Base-by-base conservation (phyloP, 805 yeast genomes). In the Torulaspora gathmanii region DNA sequence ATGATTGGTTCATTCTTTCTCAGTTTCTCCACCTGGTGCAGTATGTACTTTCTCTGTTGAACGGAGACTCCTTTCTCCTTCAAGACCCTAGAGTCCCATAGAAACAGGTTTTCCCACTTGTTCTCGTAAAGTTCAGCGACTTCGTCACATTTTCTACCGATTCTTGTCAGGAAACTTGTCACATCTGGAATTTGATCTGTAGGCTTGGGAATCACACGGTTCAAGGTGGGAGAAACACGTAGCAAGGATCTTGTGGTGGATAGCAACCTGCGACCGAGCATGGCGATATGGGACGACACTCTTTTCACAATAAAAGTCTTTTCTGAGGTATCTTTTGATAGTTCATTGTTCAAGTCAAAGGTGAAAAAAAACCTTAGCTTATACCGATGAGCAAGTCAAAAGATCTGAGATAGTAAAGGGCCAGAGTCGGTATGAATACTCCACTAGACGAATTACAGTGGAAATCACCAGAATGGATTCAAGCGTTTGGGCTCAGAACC, bases 381-480 rank as follows among this genome's bases (percentile, higher is more conserved):
- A 29, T 22, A 13, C 26, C 20, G 41, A 38, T 38, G 41, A 38
- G 40, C 34, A 8, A 13, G 26, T 20, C 13, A 38, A 38, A 17
- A 28, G 20, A 28, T 9, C 12, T 12, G 34, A 28, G n/a, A 22
- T 13, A 5, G 26, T 6, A 25, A 23, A 38, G 27, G 34, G 7
- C 19, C 12, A 13, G 29, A 30, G 13, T 29, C 44, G 33, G 4
- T 30, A 57, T 56, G 60, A 52, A 53, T 27, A 52, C 64, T 3
- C 63, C 62, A 6, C 70, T 90, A 22, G 97, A 90, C 60, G 97
- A 91, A 58, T 74, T 93, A 33, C 98, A 90, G 64, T 93, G 99
- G 99, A 79, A 90, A 53, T 83, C 93, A 3, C 98, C 99, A 1
- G 99, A 93, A 65, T 93, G 96, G 95, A 88, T 93, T 52, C 95